A percentile compares a stretch with the other conserved stretches of the same genome.
phyloP scores from a whole-genome alignment of 805 yeast species.

The Lipomyces chichibuensis region DNA sequence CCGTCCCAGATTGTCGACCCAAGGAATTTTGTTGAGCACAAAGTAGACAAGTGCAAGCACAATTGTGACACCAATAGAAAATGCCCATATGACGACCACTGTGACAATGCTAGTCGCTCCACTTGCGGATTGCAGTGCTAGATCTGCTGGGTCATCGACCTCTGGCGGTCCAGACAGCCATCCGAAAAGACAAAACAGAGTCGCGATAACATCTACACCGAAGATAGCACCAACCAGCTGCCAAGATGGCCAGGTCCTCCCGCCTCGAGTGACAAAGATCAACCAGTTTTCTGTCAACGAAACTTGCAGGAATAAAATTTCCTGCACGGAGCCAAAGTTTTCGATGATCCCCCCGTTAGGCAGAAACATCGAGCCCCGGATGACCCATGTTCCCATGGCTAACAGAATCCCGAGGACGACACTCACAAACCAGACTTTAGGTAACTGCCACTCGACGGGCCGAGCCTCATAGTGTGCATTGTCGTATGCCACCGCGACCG shows the following conservation, averaged over 20 bases:
- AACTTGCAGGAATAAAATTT: conserved; percentile 91
- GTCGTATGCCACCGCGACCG: conserved; percentile 95
- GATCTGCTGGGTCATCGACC: conserved; percentile 42
- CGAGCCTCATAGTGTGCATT: conserved; percentile 92
- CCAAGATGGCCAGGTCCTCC: conserved; percentile 99
- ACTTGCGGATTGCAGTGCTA: conserved; percentile 51
- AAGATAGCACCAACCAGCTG: conserved; percentile 93
- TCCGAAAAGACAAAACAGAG: conserved; percentile 90
- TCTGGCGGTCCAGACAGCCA: conserved; percentile 62
- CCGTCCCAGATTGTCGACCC: conserved; percentile 45
- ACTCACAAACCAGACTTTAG: conserved; percentile 98
- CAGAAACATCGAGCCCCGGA: conserved; percentile 91
- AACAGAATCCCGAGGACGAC: conserved; percentile 80
- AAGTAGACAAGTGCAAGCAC: conserved; percentile 94
- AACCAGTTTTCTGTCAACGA: conserved; percentile 97
- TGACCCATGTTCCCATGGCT: conserved; percentile 93
- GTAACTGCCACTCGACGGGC: conserved; percentile 96
- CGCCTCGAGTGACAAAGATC: conserved; percentile 96
- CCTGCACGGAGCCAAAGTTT: conserved; percentile 93
- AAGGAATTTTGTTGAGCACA: conserved; percentile 54
- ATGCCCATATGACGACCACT: conserved; percentile 88
- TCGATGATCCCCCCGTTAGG: conserved; percentile 78
- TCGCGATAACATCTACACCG: conserved; percentile 86
- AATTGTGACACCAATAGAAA: conserved; percentile 96
- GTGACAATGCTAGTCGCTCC: conserved; percentile 71